Base-by-base conservation (phyloP, 2,329 filamentous ascomycete genomes). In the Pseudopyricularia cyperi region DNA sequence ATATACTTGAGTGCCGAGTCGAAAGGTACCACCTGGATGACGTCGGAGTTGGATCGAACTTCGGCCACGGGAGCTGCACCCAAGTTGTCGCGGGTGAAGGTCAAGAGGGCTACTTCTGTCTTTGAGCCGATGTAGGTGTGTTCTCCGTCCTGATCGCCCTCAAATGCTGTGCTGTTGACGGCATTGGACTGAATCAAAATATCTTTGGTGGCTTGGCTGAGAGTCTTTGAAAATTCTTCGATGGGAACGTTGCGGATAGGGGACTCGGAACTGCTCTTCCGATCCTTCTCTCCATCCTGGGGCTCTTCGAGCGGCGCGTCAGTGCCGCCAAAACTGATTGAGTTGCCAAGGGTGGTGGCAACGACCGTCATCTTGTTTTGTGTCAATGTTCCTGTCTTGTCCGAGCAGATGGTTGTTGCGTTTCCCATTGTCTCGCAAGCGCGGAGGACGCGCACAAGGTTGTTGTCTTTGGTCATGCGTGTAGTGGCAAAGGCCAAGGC, bases 31-130 rank as follows among this genome's bases (percentile, higher is more conserved):
- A 77, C 71, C 28, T 75, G 68, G 3, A 71, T 63, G 0, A 75
- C 62, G 2, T 73, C 65, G 12, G 65, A 66, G 50, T 73, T 73
- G 6, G 71, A 68, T 47, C 85, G 80, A 60, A 85, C 76, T 58
- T 84, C 76, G 46, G 71, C 72, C 15, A 88, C 73, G 4, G 77
- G 73, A 3, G 80, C 77, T 78, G 89, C 83, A 15, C 74, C 82
- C 19, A 44, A 89, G 71, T 60, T 84, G 72, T 82, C 77, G 48
- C 75, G 76, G 14, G 83, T 84, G 59, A 87, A 78, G 26, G 80
- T 77, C n/a, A 89, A 73, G 53, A 89, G 67, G 3, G 85, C 84
- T 4, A 84, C 85, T 63, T 89, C 85, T 0, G 85, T 89, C 71
- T 89, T 89, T 60, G 83, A 87, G 46, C 85, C 85, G 57, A 89